Conservation (phyloP, 768 basidiomycete genomes). For the Calvatia gigantea region DNA sequence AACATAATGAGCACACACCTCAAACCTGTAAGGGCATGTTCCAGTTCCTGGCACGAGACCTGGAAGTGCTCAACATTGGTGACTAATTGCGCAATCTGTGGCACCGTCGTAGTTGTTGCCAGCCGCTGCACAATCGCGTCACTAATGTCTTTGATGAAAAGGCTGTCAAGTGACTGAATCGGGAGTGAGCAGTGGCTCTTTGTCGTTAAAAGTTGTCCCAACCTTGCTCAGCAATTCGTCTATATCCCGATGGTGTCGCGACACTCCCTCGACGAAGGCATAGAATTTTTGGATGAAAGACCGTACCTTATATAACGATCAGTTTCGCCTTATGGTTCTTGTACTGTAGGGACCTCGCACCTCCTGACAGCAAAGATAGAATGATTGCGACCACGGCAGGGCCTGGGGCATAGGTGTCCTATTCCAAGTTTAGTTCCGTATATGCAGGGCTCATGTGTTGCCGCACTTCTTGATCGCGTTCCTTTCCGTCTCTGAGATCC, state of each 20-base stretch:
- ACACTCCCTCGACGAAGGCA: slow-evolving; percentile 92
- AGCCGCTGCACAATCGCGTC: slow-evolving; percentile 74
- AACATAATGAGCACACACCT: slow-evolving; percentile 41
- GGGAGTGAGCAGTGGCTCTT: no score
- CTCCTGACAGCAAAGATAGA: slow-evolving; percentile 91
- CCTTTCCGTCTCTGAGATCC: slow-evolving; percentile 70
- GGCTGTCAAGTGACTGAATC: slow-evolving; percentile 76
- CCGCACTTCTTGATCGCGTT: slow-evolving; percentile 55
- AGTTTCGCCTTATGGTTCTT: not conserved
- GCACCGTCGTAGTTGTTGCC: slow-evolving; percentile 70
- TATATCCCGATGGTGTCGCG: slow-evolving; percentile 86
- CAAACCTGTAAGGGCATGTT: slow-evolving; percentile 77
- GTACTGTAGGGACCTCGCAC: slow-evolving; percentile 34
- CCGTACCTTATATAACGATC: slow-evolving; percentile 54
- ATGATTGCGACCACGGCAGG: slow-evolving; percentile 94
- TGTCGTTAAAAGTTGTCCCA: slow-evolving; percentile 7
- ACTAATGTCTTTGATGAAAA: slow-evolving; percentile 75
- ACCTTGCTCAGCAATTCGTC: slow-evolving; percentile 92
- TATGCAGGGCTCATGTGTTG: not conserved
- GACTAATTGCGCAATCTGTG: slow-evolving; percentile 90
- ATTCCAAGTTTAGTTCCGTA: slow-evolving; percentile 11
- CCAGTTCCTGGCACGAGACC: slow-evolving; percentile 79
- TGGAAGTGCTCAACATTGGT: slow-evolving; percentile 93
- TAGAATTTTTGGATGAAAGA: slow-evolving; percentile 93
- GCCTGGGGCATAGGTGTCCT: slow-evolving; percentile 65